phyloP scores from a whole-genome alignment of 805 yeast species.

The Spathaspora sp. region DNA sequence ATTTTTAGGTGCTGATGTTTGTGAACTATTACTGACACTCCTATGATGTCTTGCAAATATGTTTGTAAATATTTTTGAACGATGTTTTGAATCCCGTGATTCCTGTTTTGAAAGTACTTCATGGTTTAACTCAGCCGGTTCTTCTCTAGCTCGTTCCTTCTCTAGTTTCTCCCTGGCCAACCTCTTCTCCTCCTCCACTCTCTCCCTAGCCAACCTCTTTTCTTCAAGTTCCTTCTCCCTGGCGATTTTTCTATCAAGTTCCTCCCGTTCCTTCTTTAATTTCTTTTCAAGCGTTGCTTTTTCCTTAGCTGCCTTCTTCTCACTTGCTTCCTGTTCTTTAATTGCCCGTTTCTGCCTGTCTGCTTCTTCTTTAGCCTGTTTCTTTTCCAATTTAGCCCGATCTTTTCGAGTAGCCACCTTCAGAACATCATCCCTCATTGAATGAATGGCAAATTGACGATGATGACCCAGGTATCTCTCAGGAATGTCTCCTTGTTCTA shows the following conservation, averaged over 20 bases:
- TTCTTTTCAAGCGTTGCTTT: constrained; percentile 7
- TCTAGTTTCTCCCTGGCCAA: constrained; percentile 1
- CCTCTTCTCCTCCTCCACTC: constrained; percentile 5
- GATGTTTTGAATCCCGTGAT: neutral
- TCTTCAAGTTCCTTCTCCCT: constrained; percentile 4
- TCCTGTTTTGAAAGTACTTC: too few relatives aligned
- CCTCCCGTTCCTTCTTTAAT: constrained; percentile 5
- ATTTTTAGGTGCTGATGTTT: too few relatives aligned
- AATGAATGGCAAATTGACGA: constrained; percentile 27
- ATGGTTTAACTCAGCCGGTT: neutral
- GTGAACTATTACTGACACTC: neutral
- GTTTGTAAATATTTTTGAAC: neutral
- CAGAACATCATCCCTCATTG: constrained; percentile 21
- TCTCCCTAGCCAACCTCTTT: constrained; percentile 3
- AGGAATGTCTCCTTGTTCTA: neutral
- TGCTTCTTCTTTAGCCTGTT: constrained; percentile 11
- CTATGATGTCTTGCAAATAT: neutral
- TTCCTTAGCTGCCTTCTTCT: constrained; percentile 10
- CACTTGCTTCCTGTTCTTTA: constrained; percentile 11
- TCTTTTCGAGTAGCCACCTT: constrained; percentile 6
- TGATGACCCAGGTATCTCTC: constrained; percentile 28
- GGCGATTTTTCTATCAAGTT: constrained; percentile 4
- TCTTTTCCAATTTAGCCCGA: constrained; percentile 15
- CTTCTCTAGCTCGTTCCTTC: constrained; percentile 4
- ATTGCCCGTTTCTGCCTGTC: constrained; percentile 8